These are phyloP conservation scores for Teunomyces kruisii DNA, from an alignment of 805 yeast genomes.

Conservation along the genomic window DNA sequence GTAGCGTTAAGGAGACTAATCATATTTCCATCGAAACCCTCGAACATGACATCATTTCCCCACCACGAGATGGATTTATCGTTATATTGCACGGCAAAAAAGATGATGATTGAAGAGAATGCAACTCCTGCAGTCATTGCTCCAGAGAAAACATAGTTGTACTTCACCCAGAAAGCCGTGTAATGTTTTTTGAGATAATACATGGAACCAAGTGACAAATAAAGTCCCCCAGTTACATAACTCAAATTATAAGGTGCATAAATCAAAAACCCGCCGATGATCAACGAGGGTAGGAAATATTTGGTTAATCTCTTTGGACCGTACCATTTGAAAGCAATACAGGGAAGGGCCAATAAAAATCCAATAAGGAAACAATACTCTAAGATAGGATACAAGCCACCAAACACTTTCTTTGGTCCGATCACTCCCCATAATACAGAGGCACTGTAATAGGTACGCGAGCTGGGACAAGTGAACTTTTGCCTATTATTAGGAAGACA, in stretches of 20 bases:
- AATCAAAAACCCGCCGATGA: slow-evolving; percentile 30
- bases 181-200: slow-evolving; percentile 25
- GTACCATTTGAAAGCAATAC: slow-evolving; percentile 8
- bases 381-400: no score
- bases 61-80: slow-evolving; percentile 12
- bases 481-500: slow-evolving; percentile 20
- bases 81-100: slow-evolving; percentile 37
- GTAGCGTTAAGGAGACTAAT: no score
- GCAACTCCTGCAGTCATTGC: slow-evolving; percentile 34
- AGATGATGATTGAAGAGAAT: slow-evolving; percentile 32
- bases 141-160: slow-evolving; percentile 17
- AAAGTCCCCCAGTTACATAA: slow-evolving; percentile 29
- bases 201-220: slow-evolving; percentile 28
- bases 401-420: no score
- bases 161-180: slow-evolving; percentile 36
- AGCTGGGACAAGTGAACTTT: slow-evolving; percentile 30
- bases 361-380: no score
- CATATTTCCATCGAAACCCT: no score
- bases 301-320: slow-evolving; percentile 14
- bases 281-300: slow-evolving; percentile 33
- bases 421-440: no score
- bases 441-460: slow-evolving; percentile 4
- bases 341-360: slow-evolving; percentile 10
- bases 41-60: no score
- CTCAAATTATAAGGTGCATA: slow-evolving; percentile 35